Evolutionary conservation across 495 filamentous ascomycete species (phyloP), one percentile per base, ranked within the genome.

Genomic region (Talaromyces wortmannii): DNA sequence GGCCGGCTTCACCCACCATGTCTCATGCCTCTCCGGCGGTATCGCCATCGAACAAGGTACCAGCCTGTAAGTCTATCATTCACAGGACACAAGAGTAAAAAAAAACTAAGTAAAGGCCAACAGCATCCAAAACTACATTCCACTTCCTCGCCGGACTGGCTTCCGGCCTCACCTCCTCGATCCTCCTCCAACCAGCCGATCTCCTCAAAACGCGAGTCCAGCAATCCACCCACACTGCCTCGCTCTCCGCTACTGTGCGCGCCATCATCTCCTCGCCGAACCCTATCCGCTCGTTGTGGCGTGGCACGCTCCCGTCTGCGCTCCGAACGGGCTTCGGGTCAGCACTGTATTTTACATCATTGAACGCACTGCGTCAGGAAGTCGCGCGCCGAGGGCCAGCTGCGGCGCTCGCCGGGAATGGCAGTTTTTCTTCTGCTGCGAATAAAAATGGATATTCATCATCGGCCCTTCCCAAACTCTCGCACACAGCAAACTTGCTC

Each of bases 121-220:
- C 23, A 77, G 73, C 74, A 58, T 76, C 73, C 10, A 76, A 76
- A 69, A 72, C 70, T 17, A 64, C 77, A 59, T 92, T 91, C 69
- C 92, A 96, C 76, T 95, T 97, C 74, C 71, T 83, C 56, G 94
- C 91, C 53, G 95, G 94, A 56, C 86, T 96, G 40, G 80, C 80
- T 63, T 95, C 92, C 0, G 94, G 94, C 64, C 79, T 95, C 50
- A 79, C 88, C 57, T 90, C 91, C 44, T 90, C 94, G 55, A 83
- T 91, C 55, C 84, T 97, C 60, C 85, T 98, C 50, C 94, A 98
- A 72, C 94, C 94, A 30, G 90, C 92, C 65, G 94, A 97, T 70
- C 88, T 97, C 17, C 85, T 98, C 69, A 98, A 98, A 75, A 98
- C 78, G 57, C 90, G 95, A 46, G 83, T 97, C 54, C 94, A 99